Evolutionary conservation across 164 flowering plant genomes (phyloP), one percentile per base, ranked within the genome.

Genomic region (Hamamelis virginiana): DNA sequence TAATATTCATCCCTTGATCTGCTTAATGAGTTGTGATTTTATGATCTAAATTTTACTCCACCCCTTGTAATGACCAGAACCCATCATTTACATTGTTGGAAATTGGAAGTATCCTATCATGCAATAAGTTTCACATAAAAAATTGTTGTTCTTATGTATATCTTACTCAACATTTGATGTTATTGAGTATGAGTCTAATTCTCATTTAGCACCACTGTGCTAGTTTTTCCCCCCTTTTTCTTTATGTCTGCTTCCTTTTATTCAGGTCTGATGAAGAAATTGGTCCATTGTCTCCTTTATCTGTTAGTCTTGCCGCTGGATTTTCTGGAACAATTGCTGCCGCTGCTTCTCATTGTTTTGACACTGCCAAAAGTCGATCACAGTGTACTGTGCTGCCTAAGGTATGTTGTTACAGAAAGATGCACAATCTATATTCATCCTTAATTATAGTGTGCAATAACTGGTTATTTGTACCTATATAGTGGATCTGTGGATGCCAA

Each of bases 281-380:
- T 67, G 95, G 94, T 60, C 92, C 92, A 2, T 75, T 92, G 64
- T 84, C 97, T 62, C 97, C 97, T 76, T 47, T 89, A 46, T 81
- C 85, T 69, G 82, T 91, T 57, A 87, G 95, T 69, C 73, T 89
- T 46, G 87, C 97, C 15, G 98, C 98, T 69, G 97, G 95, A 63
- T 65, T 92, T 80, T 91, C 97, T 57, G 97, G 94, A 67, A 74
- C 91, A 38, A 18, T 92, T 62, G 98, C 97, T 78, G 97, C 98
- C 55, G 94, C 92, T 73, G 93, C 87, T 72, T 94, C 98, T 75
- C 97, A 94, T 82, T 50, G 85, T 78, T 92, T 92, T 78, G 98
- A 94, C 84, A 94, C 97, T 23, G 89, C 97, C 5, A 90, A 70
- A 82, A 72, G 76, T 66, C 89, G 97, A 72, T 81, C 95, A n/a